phyloP scores from a whole-genome alignment of 768 basidiomycete genomes.

The Glaciozyma antarctica region DNA sequence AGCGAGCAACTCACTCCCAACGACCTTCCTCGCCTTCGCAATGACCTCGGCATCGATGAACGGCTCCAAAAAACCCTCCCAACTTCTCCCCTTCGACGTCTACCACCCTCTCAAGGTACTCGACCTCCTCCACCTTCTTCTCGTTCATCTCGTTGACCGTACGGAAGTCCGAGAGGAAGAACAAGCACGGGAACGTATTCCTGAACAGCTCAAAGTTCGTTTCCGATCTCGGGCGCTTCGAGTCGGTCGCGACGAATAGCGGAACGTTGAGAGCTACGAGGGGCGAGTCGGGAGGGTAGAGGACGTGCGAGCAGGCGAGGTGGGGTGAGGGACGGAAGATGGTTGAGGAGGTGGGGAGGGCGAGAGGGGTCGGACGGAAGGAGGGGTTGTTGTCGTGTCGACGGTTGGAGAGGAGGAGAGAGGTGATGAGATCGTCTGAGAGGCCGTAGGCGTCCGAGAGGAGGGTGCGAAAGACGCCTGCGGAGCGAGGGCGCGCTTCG shows the following conservation, averaged over 20 bases:
- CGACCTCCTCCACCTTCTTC: no score
- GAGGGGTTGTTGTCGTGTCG: no score
- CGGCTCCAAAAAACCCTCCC: no score
- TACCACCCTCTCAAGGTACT: no score
- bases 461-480: conserved; percentile 13
- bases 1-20: no score
- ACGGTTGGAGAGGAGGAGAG: no score
- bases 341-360: not conserved
- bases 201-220: conserved; percentile 46
- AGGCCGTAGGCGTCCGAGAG: conserved; percentile 2
- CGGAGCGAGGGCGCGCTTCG: conserved; percentile 14
- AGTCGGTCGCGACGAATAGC: conserved; percentile 60
- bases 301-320: conserved; percentile 18
- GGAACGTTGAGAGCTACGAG: conserved; percentile 48
- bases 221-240: conserved; percentile 41
- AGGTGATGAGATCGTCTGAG: conserved; percentile 2
- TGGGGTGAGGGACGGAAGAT: not conserved
- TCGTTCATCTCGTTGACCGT: no score
- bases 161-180: conserved; percentile 41
- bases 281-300: conserved; percentile 1
- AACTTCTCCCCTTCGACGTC: no score
- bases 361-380: not conserved
- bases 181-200: conserved; percentile 55
- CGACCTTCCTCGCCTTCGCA: no score
- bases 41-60: no score